Conservation (phyloP, 306 rosid genomes). For the Gillenia trifoliata region DNA sequence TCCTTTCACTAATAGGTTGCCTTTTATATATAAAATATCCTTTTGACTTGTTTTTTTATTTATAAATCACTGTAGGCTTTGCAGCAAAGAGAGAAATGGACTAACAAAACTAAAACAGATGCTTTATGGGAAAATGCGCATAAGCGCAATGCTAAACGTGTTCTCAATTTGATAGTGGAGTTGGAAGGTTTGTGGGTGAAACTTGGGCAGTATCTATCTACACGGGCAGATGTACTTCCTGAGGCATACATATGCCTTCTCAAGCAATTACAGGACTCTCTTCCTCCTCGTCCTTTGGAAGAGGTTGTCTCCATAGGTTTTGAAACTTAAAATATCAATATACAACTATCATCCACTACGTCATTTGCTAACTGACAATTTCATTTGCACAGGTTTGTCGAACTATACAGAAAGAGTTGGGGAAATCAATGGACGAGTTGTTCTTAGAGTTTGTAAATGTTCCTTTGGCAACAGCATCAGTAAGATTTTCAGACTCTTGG, state of each 20-base stretch:
- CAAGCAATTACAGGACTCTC: slow-evolving; percentile 92
- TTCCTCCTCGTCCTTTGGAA: slow-evolving; percentile 91
- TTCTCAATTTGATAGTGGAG: slow-evolving; percentile 66
- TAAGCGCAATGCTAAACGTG: slow-evolving; percentile 86
- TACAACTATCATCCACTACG: background rate
- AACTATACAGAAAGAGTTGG: slow-evolving; percentile 73
- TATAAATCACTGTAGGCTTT: slow-evolving; percentile 42
- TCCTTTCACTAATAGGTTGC: background rate
- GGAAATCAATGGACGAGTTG: slow-evolving; percentile 77
- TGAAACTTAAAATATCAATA: background rate
- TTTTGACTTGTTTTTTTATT: slow-evolving; percentile 7
- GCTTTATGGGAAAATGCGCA: slow-evolving; percentile 86
- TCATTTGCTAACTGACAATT: slow-evolving; percentile 19
- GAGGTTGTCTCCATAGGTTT: slow-evolving; percentile 46
- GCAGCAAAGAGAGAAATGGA: slow-evolving; percentile 89
- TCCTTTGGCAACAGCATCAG: slow-evolving; percentile 98
- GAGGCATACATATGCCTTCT: slow-evolving; percentile 68
- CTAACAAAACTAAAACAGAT: slow-evolving; percentile 43
- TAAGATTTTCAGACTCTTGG: slow-evolving; percentile 42
- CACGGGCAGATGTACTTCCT: slow-evolving; percentile 98
- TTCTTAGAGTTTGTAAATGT: slow-evolving; percentile 59
- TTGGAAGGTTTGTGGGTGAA: slow-evolving; percentile 99
- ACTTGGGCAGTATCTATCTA: slow-evolving; percentile 93
- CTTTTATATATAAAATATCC: background rate
- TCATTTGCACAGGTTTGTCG: slow-evolving; percentile 58